Evolutionary conservation across 1,139 yeast species (phyloP).

Genomic region (Candida sp.): DNA sequence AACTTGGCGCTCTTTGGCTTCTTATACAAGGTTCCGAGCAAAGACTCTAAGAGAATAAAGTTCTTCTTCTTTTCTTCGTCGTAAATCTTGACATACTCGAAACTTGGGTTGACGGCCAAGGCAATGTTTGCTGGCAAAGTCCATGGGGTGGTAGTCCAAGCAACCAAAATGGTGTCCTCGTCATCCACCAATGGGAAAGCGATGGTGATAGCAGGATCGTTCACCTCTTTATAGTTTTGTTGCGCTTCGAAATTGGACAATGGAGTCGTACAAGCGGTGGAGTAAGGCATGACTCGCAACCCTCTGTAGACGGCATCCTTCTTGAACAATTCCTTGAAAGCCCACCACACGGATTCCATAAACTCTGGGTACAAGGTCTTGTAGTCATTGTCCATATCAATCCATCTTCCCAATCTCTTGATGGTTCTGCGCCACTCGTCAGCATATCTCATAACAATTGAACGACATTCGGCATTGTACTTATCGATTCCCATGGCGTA

Average conservation of each 20-base stretch:
- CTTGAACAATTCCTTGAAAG: slow-evolving; percentile 83
- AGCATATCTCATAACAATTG: slow-evolving; percentile 97
- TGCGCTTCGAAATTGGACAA: slow-evolving; percentile 98
- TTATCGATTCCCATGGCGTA: slow-evolving; percentile 92
- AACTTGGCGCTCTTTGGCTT: slow-evolving; percentile 92
- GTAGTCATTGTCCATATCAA: slow-evolving; percentile 98
- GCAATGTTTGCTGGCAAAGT: slow-evolving; percentile 95
- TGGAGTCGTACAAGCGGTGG: slow-evolving; percentile 97
- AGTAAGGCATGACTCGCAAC: slow-evolving; percentile 97
- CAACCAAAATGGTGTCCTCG: slow-evolving; percentile 82
- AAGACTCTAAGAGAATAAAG: slow-evolving; percentile 82
- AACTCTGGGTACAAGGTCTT: slow-evolving; percentile 94
- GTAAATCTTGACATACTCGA: slow-evolving; percentile 89
- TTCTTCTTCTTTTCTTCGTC: slow-evolving; percentile 86
- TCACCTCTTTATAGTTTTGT: slow-evolving; percentile 96
- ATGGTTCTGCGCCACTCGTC: slow-evolving; percentile 93
- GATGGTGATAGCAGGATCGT: slow-evolving; percentile 95
- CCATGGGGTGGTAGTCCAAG: slow-evolving; percentile 99
- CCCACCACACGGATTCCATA: slow-evolving; percentile 99
- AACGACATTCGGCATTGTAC: slow-evolving; percentile 92
- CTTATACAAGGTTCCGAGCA: slow-evolving; percentile 85
- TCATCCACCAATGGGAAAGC: slow-evolving; percentile 86
- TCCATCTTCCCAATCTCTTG: slow-evolving; percentile 98
- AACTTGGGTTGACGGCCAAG: slow-evolving; percentile 87
- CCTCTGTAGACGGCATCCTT: slow-evolving; percentile 94